phyloP scores from a whole-genome alignment of 2,329 filamentous ascomycete genomes.

The Orbilia blumenaviensis region DNA sequence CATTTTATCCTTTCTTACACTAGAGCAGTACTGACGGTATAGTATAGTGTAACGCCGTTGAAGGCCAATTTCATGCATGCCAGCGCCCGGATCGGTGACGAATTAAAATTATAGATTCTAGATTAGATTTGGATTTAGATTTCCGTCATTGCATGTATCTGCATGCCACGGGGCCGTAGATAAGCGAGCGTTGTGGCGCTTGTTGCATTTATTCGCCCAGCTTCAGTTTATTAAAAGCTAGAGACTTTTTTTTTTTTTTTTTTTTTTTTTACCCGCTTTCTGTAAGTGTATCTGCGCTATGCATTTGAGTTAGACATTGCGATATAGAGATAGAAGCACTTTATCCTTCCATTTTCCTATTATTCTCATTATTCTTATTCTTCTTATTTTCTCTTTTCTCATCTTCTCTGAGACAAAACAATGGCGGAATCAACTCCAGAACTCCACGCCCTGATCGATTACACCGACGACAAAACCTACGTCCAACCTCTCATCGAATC shows the following conservation, averaged over 20 bases:
- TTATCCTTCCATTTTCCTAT: no score
- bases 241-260: constrained; percentile 53
- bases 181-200: constrained; percentile 38
- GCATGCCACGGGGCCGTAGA: background rate
- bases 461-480: constrained; percentile 77
- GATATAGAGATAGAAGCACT: constrained; percentile 5
- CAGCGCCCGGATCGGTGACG: constrained; percentile 67
- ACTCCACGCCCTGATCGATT: constrained; percentile 78
- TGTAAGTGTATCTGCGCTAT: no score
- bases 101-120: constrained; percentile 79
- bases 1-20: background rate
- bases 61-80: constrained; percentile 92
- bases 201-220: constrained; percentile 27
- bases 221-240: no score
- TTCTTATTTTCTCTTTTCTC: background rate
- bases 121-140: background rate
- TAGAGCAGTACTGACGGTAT: background rate
- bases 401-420: background rate
- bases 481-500: constrained; percentile 84
- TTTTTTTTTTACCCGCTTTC: constrained; percentile 14
- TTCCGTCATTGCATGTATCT: background rate
- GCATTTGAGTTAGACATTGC: no score
- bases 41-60: constrained; percentile 80
- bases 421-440: background rate
- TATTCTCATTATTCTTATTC: no score